Evolutionary conservation across 495 filamentous ascomycete genomes (phyloP).

Genomic region (Neurospora intermedia): DNA sequence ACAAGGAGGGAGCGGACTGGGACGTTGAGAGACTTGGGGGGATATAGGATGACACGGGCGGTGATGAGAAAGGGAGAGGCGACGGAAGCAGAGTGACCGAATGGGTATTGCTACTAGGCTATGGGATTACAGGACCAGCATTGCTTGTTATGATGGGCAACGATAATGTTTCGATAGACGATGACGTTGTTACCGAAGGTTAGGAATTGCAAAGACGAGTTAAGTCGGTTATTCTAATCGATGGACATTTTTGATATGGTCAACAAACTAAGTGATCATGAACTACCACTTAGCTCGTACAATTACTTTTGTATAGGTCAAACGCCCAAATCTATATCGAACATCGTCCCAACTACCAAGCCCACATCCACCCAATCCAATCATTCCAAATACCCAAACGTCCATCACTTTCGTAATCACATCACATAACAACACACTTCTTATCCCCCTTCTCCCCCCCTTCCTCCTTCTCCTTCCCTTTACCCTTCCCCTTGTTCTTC

Average conservation of each 20-base stretch:
- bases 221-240: too few species aligned
- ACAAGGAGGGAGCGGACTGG: neutral
- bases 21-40: neutral
- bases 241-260: neutral
- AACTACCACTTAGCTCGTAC: neutral
- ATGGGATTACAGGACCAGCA: neutral
- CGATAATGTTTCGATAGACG: neutral
- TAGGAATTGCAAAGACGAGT: neutral
- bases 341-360: neutral
- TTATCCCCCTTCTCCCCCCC: slow-evolving; percentile 26
- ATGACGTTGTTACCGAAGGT: neutral
- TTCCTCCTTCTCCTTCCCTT: neutral
- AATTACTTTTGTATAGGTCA: neutral
- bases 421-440: slow-evolving; percentile 48
- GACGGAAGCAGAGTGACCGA: neutral
- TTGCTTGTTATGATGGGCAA: neutral
- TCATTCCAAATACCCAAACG: neutral
- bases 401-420: neutral
- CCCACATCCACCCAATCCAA: neutral
- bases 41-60: neutral
- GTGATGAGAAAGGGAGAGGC: neutral
- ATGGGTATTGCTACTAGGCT: neutral
- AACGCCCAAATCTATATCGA: neutral
- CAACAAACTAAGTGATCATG: neutral
- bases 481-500: neutral